phyloP scores from a whole-genome alignment of 495 filamentous ascomycete genomes.

The Penicillium subrubescens region DNA sequence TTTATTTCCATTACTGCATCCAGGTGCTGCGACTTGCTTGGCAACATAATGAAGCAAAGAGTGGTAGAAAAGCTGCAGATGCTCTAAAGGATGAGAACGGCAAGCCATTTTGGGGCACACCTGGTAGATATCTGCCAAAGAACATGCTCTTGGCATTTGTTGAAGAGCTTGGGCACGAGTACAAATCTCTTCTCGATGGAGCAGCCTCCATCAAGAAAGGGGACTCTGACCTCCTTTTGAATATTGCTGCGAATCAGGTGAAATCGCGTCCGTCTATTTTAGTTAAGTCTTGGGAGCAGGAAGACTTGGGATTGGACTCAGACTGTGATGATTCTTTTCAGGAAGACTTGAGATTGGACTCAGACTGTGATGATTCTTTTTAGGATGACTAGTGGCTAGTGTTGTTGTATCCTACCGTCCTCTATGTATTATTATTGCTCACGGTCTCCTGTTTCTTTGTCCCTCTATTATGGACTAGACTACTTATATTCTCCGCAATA shows the following conservation, averaged over 20 bases:
- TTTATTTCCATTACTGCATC: constrained; percentile 30
- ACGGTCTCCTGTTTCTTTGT: too few relatives aligned
- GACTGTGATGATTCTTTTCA: not conserved
- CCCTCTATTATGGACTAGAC: too few relatives aligned
- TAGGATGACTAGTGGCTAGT: not conserved
- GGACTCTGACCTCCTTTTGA: not conserved
- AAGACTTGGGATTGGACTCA: not conserved
- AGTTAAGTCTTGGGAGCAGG: not conserved
- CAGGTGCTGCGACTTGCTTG: constrained; percentile 17
- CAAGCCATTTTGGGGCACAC: constrained; percentile 25
- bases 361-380: not conserved
- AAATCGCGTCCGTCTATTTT: not conserved
- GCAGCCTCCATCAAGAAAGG: not conserved
- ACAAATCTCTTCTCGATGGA: constrained; percentile 5
- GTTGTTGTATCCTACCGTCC: too few relatives aligned
- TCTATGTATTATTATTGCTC: too few relatives aligned
- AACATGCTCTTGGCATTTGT: constrained; percentile 25
- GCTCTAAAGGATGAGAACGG: constrained; percentile 19
- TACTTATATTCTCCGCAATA: too few relatives aligned
- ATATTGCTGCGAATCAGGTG: not conserved
- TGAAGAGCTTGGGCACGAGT: constrained; percentile 21
- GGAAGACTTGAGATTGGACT: not conserved
- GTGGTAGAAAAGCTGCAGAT: constrained; percentile 5
- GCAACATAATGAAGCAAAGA: constrained; percentile 9
- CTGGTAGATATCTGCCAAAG: constrained; percentile 20